Evolutionary conservation across 1,284 basidiomycete genomes (phyloP).

Genomic region (Waitea zeae): DNA sequence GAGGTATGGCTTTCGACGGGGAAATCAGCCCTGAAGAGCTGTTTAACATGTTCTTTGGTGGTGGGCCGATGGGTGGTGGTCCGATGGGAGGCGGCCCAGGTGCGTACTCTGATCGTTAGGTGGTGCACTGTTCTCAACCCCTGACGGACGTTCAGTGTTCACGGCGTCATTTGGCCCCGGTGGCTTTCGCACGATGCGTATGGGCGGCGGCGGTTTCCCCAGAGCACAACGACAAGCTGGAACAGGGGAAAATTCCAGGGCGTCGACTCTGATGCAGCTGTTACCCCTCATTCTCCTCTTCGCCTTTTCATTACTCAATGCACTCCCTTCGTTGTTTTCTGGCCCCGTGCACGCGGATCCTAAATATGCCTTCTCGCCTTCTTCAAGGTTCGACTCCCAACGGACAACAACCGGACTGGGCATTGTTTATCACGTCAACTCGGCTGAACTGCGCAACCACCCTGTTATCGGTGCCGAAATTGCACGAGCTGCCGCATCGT

Average conservation of each 20-base stretch:
- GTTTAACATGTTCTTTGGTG: constrained; percentile 98
- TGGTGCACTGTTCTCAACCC: not conserved
- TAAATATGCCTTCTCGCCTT: constrained; percentile 53
- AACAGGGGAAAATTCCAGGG: constrained; percentile 17
- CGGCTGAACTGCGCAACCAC: constrained; percentile 61
- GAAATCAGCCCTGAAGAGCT: constrained; percentile 92
- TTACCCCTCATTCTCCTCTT: constrained; percentile 78
- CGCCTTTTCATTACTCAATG: constrained; percentile 71
- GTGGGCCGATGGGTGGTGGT: constrained; percentile 30
- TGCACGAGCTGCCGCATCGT: constrained; percentile 22
- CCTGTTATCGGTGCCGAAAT: constrained; percentile 56
- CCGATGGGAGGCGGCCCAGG: constrained; percentile 31
- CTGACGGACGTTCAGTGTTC: constrained; percentile 30
- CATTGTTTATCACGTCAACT: constrained; percentile 79
- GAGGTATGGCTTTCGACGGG: constrained; percentile 46
- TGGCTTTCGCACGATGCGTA: constrained; percentile 54
- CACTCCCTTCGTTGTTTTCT: constrained; percentile 64
- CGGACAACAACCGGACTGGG: constrained; percentile 52
- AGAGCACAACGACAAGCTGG: constrained; percentile 15
- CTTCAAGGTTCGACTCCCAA: constrained; percentile 39
- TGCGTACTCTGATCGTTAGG: constrained; percentile 12
- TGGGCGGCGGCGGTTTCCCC: constrained; percentile 19
- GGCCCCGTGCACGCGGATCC: constrained; percentile 62
- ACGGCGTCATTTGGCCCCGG: constrained; percentile 59
- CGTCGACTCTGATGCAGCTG: constrained; percentile 62